Evolutionary conservation across 176 grass and related monocot genomes (phyloP), one percentile per base, ranked within the genome.

Genomic region (Bromus sterilis): DNA sequence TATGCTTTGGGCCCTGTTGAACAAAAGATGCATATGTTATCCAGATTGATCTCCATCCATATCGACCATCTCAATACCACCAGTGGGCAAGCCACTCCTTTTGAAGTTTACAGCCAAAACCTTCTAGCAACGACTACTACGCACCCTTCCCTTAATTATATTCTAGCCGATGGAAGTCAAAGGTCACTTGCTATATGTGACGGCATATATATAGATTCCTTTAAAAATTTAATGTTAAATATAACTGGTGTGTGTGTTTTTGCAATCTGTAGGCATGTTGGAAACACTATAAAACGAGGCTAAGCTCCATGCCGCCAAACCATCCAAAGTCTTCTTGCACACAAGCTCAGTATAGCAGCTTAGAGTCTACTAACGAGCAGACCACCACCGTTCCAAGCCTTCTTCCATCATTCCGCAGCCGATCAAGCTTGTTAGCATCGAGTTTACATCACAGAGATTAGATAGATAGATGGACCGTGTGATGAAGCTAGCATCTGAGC

Each of bases 401-500:
- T 9, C 28, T 51, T 13, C 0, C 5, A n/a, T 51, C 28, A 18
- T 32, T 32, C 23, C 28, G 1, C 3, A 31, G 28, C 43, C 28
- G 21, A n/a, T n/a, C n/a, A n/a, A 16, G 8, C 49, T n/a, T 4
- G 25, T 5, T 14, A 4, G 4, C 15, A 16, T 21, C 2, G 31
- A 36, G 4, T 5, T 20, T 21, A n/a, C 12, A 28, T 20, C 9
- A 26, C 12, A 29, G 3, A 5, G 33, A 14, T 6, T 44, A 42
- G 53, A 8, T 1, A 23, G 1, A 10, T 0, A 28, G 55, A 92
- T 97, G 89, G 94, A 97, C 46, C 79, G 83, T 13, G 89, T 97
- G 49, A 88, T 48, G 79, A 32, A 82, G 78, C 58, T 91, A 20
- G 87, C 82, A 48, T 82, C 91, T 42, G 87, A 91, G 84, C 75